Percentiles rank a stretch among this genome's conserved stretches.
Evolutionary conservation across 2,329 filamentous ascomycete species (phyloP).

Genomic region (Penicillium sp.): DNA sequence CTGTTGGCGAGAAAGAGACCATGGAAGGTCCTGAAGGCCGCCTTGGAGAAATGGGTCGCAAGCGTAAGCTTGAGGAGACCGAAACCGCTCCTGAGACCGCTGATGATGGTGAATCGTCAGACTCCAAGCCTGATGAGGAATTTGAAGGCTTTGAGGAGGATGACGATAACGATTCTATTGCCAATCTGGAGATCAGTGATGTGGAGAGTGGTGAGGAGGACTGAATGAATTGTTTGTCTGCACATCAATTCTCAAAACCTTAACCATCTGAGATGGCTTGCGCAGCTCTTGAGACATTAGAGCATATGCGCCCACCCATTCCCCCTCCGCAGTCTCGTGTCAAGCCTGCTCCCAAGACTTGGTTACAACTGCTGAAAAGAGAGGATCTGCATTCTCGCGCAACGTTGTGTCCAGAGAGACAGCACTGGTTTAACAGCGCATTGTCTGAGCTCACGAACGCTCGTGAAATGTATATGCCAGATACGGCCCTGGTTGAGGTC

Average conservation of each 20-base stretch:
- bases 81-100: slow-evolving; percentile 36
- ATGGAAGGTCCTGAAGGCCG: slow-evolving; percentile 73
- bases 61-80: slow-evolving; percentile 69
- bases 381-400: background rate
- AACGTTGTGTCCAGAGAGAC: background rate
- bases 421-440: background rate
- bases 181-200: slow-evolving; percentile 44
- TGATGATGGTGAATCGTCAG: slow-evolving; percentile 35
- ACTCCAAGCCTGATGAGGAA: slow-evolving; percentile 32
- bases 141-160: slow-evolving; percentile 43
- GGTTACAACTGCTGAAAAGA: background rate
- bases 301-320: background rate
- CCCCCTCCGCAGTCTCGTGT: background rate
- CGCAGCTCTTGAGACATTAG: background rate
- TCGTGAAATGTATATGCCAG: background rate
- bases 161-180: slow-evolving; percentile 44
- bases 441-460: background rate
- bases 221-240: slow-evolving; percentile 14
- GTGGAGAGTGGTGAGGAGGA: slow-evolving; percentile 45
- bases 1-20: slow-evolving; percentile 48
- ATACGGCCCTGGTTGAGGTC: background rate
- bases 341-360: background rate
- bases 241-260: background rate
- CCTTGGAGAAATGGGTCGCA: slow-evolving; percentile 78
- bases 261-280: background rate